Evolutionary conservation across 148 eudicot genomes (phyloP), one percentile per base, ranked within the genome.

Genomic region (Fallopia convolvulus): DNA sequence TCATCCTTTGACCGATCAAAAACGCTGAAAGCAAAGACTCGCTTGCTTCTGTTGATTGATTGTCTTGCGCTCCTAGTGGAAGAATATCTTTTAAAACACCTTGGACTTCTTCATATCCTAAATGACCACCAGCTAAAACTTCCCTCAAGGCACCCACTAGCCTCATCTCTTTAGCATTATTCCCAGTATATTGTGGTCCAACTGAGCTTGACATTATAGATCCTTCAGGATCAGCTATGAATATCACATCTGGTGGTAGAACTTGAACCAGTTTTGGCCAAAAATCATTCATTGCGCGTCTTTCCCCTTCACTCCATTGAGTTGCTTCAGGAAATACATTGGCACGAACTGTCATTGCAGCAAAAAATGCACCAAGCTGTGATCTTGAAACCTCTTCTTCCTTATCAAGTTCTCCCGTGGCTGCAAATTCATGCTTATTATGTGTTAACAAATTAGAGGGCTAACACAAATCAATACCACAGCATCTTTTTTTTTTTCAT

Each of bases 271-370:
- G 87, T 76, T 87, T 90, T 41, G 99, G 97, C 99, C 99, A 95
- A 77, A 83, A 92, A 40, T 85, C 81, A 80, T 88, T 82, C 89
- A 95, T 95, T 48, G 99, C 97, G 76, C 76, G 89, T 75, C 88
- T 87, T 89, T 95, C 99, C 61, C 97, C 99, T 83, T 92, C 97
- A 80, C 93, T 92, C 99, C 99, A 95, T 63, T 95, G 99, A 70
- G 99, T 95, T 49, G 90, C 86, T 84, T 92, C 97, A 3, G 97
- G 97, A 81, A 95, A 95, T 20, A 89, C 90, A 81, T 92, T 95
- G 66, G 97, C 94, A 48, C 99, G 89, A 21, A 95, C 89, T 33
- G 99, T 92, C 99, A 95, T 95, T 75, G 89, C 99, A 21, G 97
- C 89, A 56, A 95, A 95, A 82, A 95, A 92, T 20, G 99, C 99